Base-by-base conservation (phyloP, 768 basidiomycete species). In the Serendipita indica region DNA sequence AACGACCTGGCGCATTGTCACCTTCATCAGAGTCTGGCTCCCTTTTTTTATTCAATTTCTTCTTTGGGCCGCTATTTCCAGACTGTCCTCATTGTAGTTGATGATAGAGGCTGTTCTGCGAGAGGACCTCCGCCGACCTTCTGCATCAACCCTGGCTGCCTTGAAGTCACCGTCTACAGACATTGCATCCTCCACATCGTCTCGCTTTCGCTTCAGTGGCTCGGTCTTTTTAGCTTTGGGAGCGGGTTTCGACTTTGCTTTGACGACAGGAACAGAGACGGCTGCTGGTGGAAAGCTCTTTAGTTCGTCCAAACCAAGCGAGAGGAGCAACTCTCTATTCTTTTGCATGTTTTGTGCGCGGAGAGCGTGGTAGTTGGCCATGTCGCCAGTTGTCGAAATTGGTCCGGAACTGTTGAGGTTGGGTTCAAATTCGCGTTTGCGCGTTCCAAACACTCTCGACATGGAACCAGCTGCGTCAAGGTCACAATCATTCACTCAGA, bases 71-170 rank as follows among this genome's bases (percentile, higher is more conserved):
- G 27, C 22, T 59, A 37, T 59, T 20, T 60, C 28, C 57, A 12
- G 16, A 60, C 65, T 61, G 73, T 68, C 65, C 64, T 67, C 45
- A 60, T 64, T 34, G 54, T 62, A 46, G 61, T 65, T 64, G 65
- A 64, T 43, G 65, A 63, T 10, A 4, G 69, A 69, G 10, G 57
- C 82, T 2, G 75, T 72, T 62, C 81, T 81, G 54, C 88, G 76
- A 41, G 77, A 71, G 66, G 87, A 89, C 57, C 89, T 73, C n/a
- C 88, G 78, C 58, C 74, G 37, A 3, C 60, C 62, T 2, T 41
- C 60, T 41, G 27, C 37, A 16, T 61, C 39, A 25, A 52, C 52
- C 27, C 60, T 33, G n/a, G 37, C 43, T 20, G 41, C 58, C 33
- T 45, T 61, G 10, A 12, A 22, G 10, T 54, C 49, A 5, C 18